Conservation (phyloP, 1,139 yeast species). For the Casaregolazyma suthepensis region DNA sequence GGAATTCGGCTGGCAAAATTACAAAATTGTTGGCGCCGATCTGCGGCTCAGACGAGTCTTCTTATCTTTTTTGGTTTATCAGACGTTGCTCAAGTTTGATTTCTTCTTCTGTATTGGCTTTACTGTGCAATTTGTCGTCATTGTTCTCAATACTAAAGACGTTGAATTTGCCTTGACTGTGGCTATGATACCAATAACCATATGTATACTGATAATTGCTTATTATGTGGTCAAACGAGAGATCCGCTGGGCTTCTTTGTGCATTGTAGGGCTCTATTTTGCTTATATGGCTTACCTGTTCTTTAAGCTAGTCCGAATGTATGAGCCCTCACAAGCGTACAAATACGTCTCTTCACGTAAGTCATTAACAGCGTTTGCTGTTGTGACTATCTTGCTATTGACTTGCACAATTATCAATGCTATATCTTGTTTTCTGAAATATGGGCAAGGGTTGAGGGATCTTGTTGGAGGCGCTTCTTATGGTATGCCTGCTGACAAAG, state of each 20-base stretch:
- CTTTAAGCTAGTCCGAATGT: conserved; percentile 46
- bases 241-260: conserved; percentile 29
- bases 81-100: conserved; percentile 40
- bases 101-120: conserved; percentile 50
- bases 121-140: conserved; percentile 48
- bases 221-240: conserved; percentile 41
- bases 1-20: conserved; percentile 46
- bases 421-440: conserved; percentile 36
- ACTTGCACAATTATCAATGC: conserved; percentile 38
- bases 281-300: conserved; percentile 47
- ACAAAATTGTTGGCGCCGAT: conserved; percentile 49
- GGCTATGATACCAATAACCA: conserved; percentile 44
- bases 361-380: conserved; percentile 45
- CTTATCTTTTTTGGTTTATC: conserved; percentile 36
- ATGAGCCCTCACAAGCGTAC: conserved; percentile 40
- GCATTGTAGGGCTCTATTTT: conserved; percentile 34
- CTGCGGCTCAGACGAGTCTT: conserved; percentile 39
- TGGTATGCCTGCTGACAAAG: conserved; percentile 8
- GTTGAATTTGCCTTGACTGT: conserved; percentile 47
- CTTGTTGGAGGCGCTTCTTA: conserved; percentile 13
- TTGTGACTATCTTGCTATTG: conserved; percentile 40
- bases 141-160: conserved; percentile 41
- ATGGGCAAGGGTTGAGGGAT: conserved; percentile 38
- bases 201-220: conserved; percentile 37
- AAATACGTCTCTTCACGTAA: conserved; percentile 45